Base-by-base conservation (phyloP, 352 stramenopile species). In the Blastocystis sp. region DNA sequence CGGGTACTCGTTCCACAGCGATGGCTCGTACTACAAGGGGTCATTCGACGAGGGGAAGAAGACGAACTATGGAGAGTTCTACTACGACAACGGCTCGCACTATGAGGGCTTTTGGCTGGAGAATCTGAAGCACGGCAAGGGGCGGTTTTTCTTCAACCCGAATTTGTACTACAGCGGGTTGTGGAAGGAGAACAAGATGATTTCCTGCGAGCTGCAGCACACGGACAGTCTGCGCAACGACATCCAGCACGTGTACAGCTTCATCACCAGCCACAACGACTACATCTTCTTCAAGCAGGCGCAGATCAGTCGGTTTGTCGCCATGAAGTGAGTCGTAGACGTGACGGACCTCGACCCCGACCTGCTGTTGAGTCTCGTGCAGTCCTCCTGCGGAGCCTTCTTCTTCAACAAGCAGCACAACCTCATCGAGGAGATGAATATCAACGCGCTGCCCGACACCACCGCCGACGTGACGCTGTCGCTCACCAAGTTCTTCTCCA, bases 181-280 rank as follows among this genome's bases (percentile, higher is more conserved):
- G 40, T 87, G 77, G 77, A 69, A 77, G 38, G 48, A 87, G 11
- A 87, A 87, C n/a, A 81, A 78, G 24, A 81, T 81, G 71, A 65
- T 81, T 28, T 45, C 64, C 10, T 81, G 71, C n/a, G 54, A 81
- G 48, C 43, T 81, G 71, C 40, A 81, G n/a, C 66, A 43, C 71
- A 54, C n/a, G 7, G 34, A n/a, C 3, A 17, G 28, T 45, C 21
- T 63, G 3, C 24, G 24, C 43, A 45, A n/a, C 38, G 71, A 81
- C 40, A 65, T 60, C 38, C 38, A 21, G 17, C 24, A 59, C 24
- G 54, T 81, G 28, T 81, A 64, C 43, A 57, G 28, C 14, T 81
- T 38, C 43, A 63, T 81, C 28, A 65, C 21, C 9, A 81, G 19
- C 21, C 42, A 66, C 45, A 81, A 81, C 43, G 71, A 81, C 43